Evolutionary conservation across 176 grass and related monocot genomes (phyloP).

Genomic region (Thalia dealbata): DNA sequence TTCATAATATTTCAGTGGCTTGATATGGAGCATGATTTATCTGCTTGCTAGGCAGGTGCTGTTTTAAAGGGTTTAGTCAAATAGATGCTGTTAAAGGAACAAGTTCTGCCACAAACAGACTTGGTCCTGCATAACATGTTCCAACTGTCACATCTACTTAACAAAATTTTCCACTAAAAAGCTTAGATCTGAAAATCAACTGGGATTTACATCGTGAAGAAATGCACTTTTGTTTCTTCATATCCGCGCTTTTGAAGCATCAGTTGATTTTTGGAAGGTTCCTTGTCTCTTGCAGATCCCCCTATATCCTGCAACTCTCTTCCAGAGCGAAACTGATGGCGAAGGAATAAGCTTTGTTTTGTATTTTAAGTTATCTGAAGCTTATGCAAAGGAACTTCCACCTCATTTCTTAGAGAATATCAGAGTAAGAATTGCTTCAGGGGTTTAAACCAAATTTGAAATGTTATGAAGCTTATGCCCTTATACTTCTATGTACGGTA

Average conservation of each 20-base stretch:
- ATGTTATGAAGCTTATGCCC: no score
- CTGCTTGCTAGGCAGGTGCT: neutral
- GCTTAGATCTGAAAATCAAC: neutral
- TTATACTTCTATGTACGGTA: neutral
- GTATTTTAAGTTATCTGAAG: slow-evolving; percentile 89
- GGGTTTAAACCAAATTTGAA: no score
- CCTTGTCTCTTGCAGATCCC: slow-evolving; percentile 59
- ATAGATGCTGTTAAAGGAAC: no score
- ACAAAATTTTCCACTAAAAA: neutral
- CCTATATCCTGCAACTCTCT: slow-evolving; percentile 84
- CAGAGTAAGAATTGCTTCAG: slow-evolving; percentile 39
- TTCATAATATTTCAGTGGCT: neutral
- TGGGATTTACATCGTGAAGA: neutral
- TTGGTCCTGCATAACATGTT: neutral
- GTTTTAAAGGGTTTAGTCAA: no score
- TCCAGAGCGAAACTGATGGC: slow-evolving; percentile 90
- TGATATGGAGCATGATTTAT: neutral
- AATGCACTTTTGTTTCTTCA: neutral
- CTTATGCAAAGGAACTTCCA: slow-evolving; percentile 84
- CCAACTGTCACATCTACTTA: neutral
- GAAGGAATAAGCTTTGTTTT: slow-evolving; percentile 95
- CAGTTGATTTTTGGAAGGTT: slow-evolving; percentile 8
- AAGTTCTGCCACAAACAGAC: no score
- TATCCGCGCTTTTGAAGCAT: neutral
- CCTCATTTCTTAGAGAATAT: slow-evolving; percentile 73